Evolutionary conservation across 2,329 filamentous ascomycete genomes (phyloP).

Genomic region (Aspergillus costaricaensis): DNA sequence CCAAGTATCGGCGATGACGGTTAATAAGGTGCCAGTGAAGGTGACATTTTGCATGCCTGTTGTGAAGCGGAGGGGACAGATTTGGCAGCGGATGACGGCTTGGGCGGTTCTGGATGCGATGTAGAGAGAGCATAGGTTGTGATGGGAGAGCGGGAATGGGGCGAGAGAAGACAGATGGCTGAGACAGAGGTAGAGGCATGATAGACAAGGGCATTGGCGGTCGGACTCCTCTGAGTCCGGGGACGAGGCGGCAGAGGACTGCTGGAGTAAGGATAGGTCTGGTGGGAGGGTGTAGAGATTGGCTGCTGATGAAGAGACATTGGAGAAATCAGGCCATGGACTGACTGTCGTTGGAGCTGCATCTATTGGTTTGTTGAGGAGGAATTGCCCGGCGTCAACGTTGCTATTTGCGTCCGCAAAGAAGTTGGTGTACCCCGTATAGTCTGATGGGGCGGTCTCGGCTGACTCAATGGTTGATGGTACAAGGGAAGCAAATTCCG

Average conservation of each 20-base stretch:
- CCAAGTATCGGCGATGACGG: constrained; percentile 49
- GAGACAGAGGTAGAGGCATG: constrained; percentile 47
- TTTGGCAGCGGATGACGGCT: constrained; percentile 44
- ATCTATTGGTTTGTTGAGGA: constrained; percentile 24
- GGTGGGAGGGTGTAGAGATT: background rate
- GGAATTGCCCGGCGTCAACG: constrained; percentile 28
- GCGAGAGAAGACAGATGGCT: constrained; percentile 45
- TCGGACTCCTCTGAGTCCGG: constrained; percentile 23
- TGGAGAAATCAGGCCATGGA: constrained; percentile 47
- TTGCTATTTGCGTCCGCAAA: constrained; percentile 27
- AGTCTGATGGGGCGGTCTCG: background rate
- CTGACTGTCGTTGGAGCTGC: constrained; percentile 33
- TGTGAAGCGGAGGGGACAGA: constrained; percentile 45
- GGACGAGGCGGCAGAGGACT: constrained; percentile 24
- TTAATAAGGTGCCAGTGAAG: constrained; percentile 48
- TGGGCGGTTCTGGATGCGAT: constrained; percentile 46
- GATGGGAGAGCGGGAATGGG: constrained; percentile 45
- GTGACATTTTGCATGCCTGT: constrained; percentile 50
- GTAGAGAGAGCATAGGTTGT: constrained; percentile 47
- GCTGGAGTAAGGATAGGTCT: background rate
- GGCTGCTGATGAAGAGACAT: constrained; percentile 29
- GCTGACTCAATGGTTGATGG: background rate
- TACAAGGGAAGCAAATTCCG: background rate
- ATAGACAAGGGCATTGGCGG: constrained; percentile 42
- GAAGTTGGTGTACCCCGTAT: constrained; percentile 16